Conservation (phyloP, 2,329 filamentous ascomycete species). For the Aureobasidium sp. region DNA sequence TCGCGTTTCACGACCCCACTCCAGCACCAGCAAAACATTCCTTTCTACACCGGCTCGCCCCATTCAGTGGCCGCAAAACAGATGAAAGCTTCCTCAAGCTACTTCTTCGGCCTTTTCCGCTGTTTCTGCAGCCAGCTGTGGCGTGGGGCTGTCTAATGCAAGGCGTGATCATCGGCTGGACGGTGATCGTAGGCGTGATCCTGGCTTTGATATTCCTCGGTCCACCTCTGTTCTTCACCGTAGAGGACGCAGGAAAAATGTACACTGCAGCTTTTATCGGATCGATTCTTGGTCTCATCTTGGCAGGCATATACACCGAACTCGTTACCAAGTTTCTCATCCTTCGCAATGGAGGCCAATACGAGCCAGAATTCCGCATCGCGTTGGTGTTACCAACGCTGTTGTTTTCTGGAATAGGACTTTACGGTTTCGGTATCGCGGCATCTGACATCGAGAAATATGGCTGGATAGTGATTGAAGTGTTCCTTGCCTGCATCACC, state of each 20-base stretch:
- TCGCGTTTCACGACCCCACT: background rate
- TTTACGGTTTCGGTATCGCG: constrained; percentile 80
- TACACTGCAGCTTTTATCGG: constrained; percentile 83
- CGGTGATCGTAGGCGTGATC: constrained; percentile 81
- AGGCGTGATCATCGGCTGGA: constrained; percentile 90
- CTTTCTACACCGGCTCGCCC: constrained; percentile 43
- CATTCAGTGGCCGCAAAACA: constrained; percentile 78
- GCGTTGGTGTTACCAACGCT: constrained; percentile 76
- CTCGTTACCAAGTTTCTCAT: constrained; percentile 64
- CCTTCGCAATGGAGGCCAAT: constrained; percentile 67
- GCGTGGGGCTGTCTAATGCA: constrained; percentile 77
- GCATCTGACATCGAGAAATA: constrained; percentile 55
- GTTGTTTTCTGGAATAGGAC: constrained; percentile 65
- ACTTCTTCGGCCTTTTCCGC: constrained; percentile 66
- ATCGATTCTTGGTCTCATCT: constrained; percentile 65
- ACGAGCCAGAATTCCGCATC: constrained; percentile 88
- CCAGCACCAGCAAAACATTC: background rate
- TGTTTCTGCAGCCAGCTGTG: constrained; percentile 79
- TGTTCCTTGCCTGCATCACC: constrained; percentile 79
- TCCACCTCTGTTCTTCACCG: constrained; percentile 72
- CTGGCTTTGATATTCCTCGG: constrained; percentile 73
- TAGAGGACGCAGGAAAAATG: constrained; percentile 76
- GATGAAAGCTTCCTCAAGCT: constrained; percentile 64
- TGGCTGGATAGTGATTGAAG: constrained; percentile 64
- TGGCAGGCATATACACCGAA: constrained; percentile 69